Evolutionary conservation across 23 red algal genomes (phyloP), one percentile per base, ranked within the genome.

Genomic region (Gracilaria caudata): DNA sequence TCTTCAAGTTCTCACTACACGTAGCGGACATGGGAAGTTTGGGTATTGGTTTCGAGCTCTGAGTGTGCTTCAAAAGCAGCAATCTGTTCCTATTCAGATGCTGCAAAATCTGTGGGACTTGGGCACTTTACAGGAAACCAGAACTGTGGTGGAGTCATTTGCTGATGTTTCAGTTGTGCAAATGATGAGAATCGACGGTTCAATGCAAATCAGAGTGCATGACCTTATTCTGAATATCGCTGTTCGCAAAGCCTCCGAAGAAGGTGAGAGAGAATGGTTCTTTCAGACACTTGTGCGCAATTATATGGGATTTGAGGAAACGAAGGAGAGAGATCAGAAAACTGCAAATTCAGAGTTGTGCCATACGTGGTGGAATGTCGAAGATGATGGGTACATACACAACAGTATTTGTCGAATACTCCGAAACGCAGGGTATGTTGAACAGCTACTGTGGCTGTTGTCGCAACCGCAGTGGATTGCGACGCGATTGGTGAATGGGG

Each of bases 351-450:
- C n/a, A n/a, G n/a, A n/a, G n/a, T n/a, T n/a, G 4, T 4, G 6
- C 6, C 11, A 7, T 7, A 45, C 43, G 11, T 74, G 68, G 68
- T 74, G 68, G 68, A 40, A 47, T 38, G 21, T 14, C 20, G 68
- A 74, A 24, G 68, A 74, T 34, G 68, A 47, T 44, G 68, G 41
- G 6, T 74, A 74, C 41, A n/a, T 74, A 23, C 68, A 74, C 33
- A 47, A 74, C 7, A 74, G 5, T 21, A 6, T 74, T 7, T 74
- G 68, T 38, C 4, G 68, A 38, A 7, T 74, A 21, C 34, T 74
- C 7, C 35, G 20, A 38, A 23, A 38, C 36, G 68, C 68, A 21
- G 68, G 68, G 41, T 7, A 74, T 7, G 9, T 5, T 40, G 68
- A 74, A 4, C n/a, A 74, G 68, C 12, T 74, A 23, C 33, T 74